These are phyloP conservation scores for Pelargonium myrrhifolium DNA, from an alignment of 441 rosid species.

Conservation along the genomic window DNA sequence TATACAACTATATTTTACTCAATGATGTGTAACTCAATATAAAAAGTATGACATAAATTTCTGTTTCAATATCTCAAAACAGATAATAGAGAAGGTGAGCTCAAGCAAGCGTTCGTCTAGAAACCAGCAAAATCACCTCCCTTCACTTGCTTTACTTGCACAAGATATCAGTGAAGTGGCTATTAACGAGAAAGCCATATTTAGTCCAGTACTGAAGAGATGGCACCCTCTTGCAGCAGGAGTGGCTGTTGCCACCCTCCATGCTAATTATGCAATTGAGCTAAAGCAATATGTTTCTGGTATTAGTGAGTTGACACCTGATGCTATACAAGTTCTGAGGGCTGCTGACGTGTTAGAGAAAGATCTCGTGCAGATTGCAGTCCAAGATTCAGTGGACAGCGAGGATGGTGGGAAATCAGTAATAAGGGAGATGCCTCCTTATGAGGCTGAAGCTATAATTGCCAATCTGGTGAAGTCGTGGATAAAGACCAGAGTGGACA, in stretches of 20 bases:
- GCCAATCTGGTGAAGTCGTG: constrained; percentile 50
- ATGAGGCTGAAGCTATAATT: constrained; percentile 53
- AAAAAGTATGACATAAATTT: constrained; percentile 12
- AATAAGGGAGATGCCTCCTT: constrained; percentile 74
- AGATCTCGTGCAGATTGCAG: constrained; percentile 71
- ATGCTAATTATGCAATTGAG: constrained; percentile 53
- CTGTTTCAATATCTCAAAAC: constrained; percentile 23
- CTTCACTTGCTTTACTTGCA: constrained; percentile 52
- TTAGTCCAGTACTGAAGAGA: constrained; percentile 57
- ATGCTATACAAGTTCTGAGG: constrained; percentile 52
- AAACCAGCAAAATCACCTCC: constrained; percentile 40
- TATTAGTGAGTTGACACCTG: constrained; percentile 57
- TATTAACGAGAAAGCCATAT: constrained; percentile 54
- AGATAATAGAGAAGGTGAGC: constrained; percentile 50
- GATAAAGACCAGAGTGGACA: constrained; percentile 56
- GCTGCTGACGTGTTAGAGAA: constrained; percentile 70
- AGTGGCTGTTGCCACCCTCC: constrained; percentile 73
- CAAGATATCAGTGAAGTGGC: constrained; percentile 53
- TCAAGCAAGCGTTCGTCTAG: constrained; percentile 32
- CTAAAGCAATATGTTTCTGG: constrained; percentile 44
- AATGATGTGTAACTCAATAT: not conserved
- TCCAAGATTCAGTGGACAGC: constrained; percentile 65
- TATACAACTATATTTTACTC: not conserved
- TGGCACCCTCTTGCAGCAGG: constrained; percentile 77
- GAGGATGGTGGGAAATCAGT: constrained; percentile 77